phyloP scores from a whole-genome alignment of 139 green algal species.

The Micromonas commoda region DNA sequence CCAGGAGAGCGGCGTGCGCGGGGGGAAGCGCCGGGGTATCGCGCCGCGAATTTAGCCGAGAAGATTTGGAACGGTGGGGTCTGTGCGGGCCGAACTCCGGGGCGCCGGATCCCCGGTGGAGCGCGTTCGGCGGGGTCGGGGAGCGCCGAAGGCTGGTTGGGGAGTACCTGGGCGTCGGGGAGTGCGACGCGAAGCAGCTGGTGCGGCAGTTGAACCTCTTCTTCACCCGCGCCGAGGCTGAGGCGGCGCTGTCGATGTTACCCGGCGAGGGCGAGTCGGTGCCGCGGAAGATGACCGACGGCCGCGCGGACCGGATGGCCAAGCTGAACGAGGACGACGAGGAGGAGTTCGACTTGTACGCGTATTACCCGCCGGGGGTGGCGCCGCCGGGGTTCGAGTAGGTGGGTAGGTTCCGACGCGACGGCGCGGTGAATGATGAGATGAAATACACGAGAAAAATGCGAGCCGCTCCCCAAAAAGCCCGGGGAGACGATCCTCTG shows the following conservation, averaged over 20 bases:
- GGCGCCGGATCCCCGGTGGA: background rate
- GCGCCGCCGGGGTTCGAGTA: constrained; percentile 22
- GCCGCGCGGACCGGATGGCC: background rate
- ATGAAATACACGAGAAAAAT: too few species aligned
- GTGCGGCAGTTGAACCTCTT: constrained; percentile 11
- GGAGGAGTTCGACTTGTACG: background rate
- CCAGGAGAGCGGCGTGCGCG: background rate
- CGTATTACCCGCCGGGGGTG: constrained; percentile 7
- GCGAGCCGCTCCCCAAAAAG: too few species aligned
- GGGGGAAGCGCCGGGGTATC: background rate
- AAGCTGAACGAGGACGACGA: constrained; percentile 26
- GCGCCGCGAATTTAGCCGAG: background rate
- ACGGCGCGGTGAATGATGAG: too few species aligned
- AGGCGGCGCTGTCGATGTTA: background rate
- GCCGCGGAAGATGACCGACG: constrained; percentile 6
- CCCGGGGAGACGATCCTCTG: too few species aligned
- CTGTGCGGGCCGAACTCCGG: background rate
- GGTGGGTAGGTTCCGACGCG: too few species aligned
- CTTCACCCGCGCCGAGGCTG: background rate
- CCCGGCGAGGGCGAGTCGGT: background rate
- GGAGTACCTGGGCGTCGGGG: constrained; percentile 3
- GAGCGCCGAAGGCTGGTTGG: background rate
- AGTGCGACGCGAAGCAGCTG: constrained; percentile 9
- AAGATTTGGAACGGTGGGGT: background rate
- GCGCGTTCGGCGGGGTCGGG: background rate